phyloP scores from a whole-genome alignment of 2,329 filamentous ascomycete genomes.

The Calonectria crousiana region DNA sequence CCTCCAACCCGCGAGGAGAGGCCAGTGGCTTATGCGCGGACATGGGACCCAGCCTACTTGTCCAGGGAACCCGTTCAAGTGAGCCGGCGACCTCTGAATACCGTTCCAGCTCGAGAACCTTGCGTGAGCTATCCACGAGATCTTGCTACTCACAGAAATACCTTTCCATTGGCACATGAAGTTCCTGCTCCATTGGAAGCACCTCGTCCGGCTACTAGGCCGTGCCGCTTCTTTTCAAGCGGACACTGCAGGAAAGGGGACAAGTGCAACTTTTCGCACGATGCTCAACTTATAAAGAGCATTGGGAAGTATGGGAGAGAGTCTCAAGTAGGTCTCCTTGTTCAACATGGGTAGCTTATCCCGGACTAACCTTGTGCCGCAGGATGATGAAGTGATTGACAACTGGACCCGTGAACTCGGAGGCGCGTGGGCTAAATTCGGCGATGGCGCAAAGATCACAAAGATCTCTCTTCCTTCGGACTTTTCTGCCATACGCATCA shows the following conservation, averaged over 20 bases:
- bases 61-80: background rate
- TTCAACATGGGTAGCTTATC: no score
- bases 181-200: background rate
- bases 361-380: background rate
- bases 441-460: slow-evolving; percentile 45
- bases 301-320: background rate
- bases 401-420: slow-evolving; percentile 29
- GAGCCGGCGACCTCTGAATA: background rate
- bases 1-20: background rate
- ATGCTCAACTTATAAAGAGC: background rate
- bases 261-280: background rate
- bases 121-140: background rate
- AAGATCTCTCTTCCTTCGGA: slow-evolving; percentile 50
- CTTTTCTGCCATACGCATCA: slow-evolving; percentile 51
- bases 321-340: background rate
- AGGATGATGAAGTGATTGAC: background rate
- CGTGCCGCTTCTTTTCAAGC: background rate
- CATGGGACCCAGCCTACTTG: background rate
- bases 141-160: background rate
- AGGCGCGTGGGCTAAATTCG: slow-evolving; percentile 48
- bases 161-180: background rate
- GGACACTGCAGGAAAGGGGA: background rate
- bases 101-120: background rate
- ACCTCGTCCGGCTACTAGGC: background rate
- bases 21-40: background rate